Conservation (phyloP, 768 basidiomycete genomes). For the Tephrocybe sp. region DNA sequence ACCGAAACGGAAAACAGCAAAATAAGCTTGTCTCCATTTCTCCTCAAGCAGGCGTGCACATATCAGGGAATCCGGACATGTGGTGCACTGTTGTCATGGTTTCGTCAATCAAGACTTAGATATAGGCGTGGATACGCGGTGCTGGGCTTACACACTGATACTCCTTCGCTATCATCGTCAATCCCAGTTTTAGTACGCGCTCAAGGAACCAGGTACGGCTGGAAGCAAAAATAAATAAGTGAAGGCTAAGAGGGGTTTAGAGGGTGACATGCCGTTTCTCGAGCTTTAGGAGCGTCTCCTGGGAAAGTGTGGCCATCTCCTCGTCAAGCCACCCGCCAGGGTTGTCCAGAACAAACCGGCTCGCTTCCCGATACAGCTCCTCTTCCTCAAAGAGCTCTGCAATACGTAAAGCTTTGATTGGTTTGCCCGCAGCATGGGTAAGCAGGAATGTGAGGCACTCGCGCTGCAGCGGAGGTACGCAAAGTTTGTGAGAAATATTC, state of each 20-base stretch:
- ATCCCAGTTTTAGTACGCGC: slow-evolving; percentile 86
- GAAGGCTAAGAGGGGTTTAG: neutral
- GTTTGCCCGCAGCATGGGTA: slow-evolving; percentile 89
- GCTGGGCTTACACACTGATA: slow-evolving; percentile 78
- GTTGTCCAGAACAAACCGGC: slow-evolving; percentile 90
- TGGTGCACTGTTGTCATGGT: slow-evolving; percentile 54
- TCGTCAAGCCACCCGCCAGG: slow-evolving; percentile 84
- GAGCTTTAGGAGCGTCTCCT: slow-evolving; percentile 83
- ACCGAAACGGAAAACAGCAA: slow-evolving; percentile 87
- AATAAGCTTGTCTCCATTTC: slow-evolving; percentile 90
- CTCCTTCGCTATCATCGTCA: slow-evolving; percentile 87
- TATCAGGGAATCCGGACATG: slow-evolving; percentile 76
- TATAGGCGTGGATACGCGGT: neutral
- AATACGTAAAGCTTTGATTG: slow-evolving; percentile 90
- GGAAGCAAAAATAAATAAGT: neutral
- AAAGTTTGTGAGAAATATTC: slow-evolving; percentile 89
- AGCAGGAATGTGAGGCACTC: slow-evolving; percentile 87
- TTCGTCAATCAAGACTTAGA: neutral
- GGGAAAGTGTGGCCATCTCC: slow-evolving; percentile 78
- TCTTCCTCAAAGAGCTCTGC: slow-evolving; percentile 91
- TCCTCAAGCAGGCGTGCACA: slow-evolving; percentile 90
- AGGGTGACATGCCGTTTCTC: slow-evolving; percentile 70
- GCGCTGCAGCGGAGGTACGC: slow-evolving; percentile 76
- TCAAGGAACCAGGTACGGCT: slow-evolving; percentile 96
- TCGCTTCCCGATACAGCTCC: slow-evolving; percentile 86